Evolutionary conservation across 2,329 filamentous ascomycete species (phyloP).

Genomic region (Magnaporthales sp.): DNA sequence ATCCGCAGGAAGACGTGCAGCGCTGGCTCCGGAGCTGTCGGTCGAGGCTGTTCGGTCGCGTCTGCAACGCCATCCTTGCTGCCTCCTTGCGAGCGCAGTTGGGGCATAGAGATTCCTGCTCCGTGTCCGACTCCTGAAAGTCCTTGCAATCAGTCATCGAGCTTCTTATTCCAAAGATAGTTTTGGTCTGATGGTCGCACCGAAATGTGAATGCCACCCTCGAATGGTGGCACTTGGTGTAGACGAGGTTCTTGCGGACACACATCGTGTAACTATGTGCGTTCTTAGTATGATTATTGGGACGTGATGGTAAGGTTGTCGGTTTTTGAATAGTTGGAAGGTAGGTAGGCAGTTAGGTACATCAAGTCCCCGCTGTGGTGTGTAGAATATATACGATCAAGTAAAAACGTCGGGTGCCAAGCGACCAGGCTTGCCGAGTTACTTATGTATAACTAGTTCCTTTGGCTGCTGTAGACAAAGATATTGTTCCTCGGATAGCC

Average conservation of each 20-base stretch:
- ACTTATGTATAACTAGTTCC: background rate
- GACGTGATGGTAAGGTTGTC: background rate
- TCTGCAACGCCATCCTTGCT: background rate
- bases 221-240: background rate
- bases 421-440: background rate
- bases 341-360: background rate
- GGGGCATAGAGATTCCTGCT: background rate
- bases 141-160: background rate
- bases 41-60: background rate
- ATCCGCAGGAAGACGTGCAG: background rate
- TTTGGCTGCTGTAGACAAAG: background rate
- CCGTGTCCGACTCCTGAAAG: background rate
- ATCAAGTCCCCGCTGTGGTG: background rate
- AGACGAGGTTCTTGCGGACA: background rate
- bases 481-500: background rate
- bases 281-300: background rate
- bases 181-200: background rate
- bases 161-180: background rate
- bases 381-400: too few relatives aligned
- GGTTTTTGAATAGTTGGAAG: too few relatives aligned
- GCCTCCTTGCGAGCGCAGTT: background rate
- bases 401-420: background rate
- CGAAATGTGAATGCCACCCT: background rate
- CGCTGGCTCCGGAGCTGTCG: background rate
- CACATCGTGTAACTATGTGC: background rate